Percentiles rank a stretch among this genome's conserved stretches.
These are phyloP conservation scores for Botrytis cinerea DNA, from an alignment of 2,329 filamentous ascomycete species.

Conservation along the genomic window DNA sequence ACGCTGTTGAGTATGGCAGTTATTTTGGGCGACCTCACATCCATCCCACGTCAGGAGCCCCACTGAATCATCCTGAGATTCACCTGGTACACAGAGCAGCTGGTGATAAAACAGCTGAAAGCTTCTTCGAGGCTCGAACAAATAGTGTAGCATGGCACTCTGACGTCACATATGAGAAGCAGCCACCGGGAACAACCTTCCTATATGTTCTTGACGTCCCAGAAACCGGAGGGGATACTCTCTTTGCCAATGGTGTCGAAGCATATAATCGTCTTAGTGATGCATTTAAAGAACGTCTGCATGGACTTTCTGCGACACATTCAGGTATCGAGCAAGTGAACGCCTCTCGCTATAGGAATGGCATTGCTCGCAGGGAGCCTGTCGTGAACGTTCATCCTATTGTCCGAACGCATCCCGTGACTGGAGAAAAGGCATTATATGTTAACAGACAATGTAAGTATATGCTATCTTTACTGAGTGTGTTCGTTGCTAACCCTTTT, in stretches of 20 bases:
- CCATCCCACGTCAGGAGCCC: constrained; percentile 75
- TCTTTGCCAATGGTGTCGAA: constrained; percentile 77
- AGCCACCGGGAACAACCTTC: constrained; percentile 89
- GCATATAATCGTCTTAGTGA: constrained; percentile 82
- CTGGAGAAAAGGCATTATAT: constrained; percentile 80
- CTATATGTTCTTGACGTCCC: constrained; percentile 85
- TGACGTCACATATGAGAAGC: constrained; percentile 83
- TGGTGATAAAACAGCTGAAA: constrained; percentile 59
- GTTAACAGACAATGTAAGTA: constrained; percentile 79
- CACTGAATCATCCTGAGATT: constrained; percentile 71
- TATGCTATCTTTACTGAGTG: neutral
- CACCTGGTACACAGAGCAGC: constrained; percentile 77
- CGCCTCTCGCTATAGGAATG: constrained; percentile 64
- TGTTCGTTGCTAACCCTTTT: constrained; percentile 20
- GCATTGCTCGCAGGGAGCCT: constrained; percentile 74
- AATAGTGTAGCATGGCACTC: constrained; percentile 88
- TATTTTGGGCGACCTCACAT: constrained; percentile 84
- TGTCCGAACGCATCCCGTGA: constrained; percentile 77
- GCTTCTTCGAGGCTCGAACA: constrained; percentile 69
- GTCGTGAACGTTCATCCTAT: constrained; percentile 75
- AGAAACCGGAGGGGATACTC: constrained; percentile 76
- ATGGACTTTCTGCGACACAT: constrained; percentile 79
- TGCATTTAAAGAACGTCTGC: constrained; percentile 75
- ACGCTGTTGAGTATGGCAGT: constrained; percentile 67
- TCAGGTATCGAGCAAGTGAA: constrained; percentile 81